These are phyloP conservation scores for Phytophthora palmivora DNA, from an alignment of 352 stramenopile species.

Conservation along the genomic window DNA sequence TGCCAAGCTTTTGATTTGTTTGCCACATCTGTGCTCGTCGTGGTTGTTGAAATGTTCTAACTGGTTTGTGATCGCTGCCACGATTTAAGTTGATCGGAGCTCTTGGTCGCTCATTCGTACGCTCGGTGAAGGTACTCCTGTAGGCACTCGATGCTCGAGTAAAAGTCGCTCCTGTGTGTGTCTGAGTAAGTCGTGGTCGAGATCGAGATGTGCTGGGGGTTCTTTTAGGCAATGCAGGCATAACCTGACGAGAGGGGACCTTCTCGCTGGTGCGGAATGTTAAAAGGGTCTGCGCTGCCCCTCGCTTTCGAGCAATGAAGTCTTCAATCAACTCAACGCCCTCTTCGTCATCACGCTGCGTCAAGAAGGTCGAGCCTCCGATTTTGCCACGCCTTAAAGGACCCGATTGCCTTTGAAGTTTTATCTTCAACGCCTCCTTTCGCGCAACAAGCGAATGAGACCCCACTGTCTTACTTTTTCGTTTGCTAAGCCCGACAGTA, in stretches of 20 bases:
- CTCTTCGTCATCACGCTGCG: constrained; percentile 52
- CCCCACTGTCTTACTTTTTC: constrained; percentile 17
- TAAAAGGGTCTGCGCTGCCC: constrained; percentile 13
- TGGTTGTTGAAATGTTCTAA: constrained; percentile 12
- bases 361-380: constrained; percentile 49
- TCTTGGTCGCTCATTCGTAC: constrained; percentile 4
- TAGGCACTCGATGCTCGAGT: not conserved
- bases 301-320: constrained; percentile 26
- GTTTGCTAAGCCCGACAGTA: constrained; percentile 1
- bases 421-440: constrained; percentile 55
- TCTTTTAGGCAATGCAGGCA: constrained; percentile 8
- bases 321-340: constrained; percentile 26
- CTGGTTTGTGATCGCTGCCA: constrained; percentile 1
- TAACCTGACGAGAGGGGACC: not conserved
- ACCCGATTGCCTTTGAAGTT: constrained; percentile 27
- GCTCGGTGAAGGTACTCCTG: constrained; percentile 6
- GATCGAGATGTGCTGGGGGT: constrained; percentile 5
- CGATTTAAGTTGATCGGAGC: not conserved
- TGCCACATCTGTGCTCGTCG: constrained; percentile 22
- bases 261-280: constrained; percentile 25
- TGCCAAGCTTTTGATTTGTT: not conserved
- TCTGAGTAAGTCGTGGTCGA: constrained; percentile 16
- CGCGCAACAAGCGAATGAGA: constrained; percentile 31
- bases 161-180: not conserved
- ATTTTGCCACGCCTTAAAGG: constrained; percentile 13